Evolutionary conservation across 2,329 filamentous ascomycete genomes (phyloP).

Genomic region (Cladophialophora carrionii): DNA sequence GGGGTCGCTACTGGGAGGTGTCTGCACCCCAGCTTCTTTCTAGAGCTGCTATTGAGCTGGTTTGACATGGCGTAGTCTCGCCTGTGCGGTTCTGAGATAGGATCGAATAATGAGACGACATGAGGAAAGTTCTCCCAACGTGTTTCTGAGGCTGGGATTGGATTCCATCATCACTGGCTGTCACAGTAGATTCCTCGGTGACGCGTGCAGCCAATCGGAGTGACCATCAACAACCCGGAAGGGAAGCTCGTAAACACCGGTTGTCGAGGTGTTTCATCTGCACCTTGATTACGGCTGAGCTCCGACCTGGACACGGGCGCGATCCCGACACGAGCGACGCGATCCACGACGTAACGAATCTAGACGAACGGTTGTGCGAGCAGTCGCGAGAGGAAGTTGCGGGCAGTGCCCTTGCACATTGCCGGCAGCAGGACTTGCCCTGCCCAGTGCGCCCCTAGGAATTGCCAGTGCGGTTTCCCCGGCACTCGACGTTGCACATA

Average conservation of each 20-base stretch:
- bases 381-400: neutral
- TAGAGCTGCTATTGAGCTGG: conserved; percentile 15
- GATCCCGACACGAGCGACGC: conserved; percentile 4
- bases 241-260: conserved; percentile 17
- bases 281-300: conserved; percentile 4
- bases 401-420: neutral
- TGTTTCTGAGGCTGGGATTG: conserved; percentile 8
- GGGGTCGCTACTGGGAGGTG: conserved; percentile 18
- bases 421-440: conserved; percentile 12
- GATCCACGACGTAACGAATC: conserved; percentile 22
- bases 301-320: neutral
- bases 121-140: neutral
- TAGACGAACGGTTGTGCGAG: conserved; percentile 7
- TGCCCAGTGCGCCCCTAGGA: conserved; percentile 25
- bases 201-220: conserved; percentile 13
- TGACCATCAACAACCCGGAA: conserved; percentile 1
- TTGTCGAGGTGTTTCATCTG: conserved; percentile 25
- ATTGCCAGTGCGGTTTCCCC: conserved; percentile 24
- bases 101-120: conserved; percentile 10
- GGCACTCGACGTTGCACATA: conserved; percentile 1
- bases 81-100: neutral
- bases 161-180: conserved; percentile 12
- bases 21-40: conserved; percentile 11
- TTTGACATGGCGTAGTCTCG: conserved; percentile 1
- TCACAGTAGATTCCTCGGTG: conserved; percentile 5